Percentiles rank a stretch among this genome's conserved stretches.
phyloP scores from a whole-genome alignment of 345 rosid species.

The Acer campestre region DNA sequence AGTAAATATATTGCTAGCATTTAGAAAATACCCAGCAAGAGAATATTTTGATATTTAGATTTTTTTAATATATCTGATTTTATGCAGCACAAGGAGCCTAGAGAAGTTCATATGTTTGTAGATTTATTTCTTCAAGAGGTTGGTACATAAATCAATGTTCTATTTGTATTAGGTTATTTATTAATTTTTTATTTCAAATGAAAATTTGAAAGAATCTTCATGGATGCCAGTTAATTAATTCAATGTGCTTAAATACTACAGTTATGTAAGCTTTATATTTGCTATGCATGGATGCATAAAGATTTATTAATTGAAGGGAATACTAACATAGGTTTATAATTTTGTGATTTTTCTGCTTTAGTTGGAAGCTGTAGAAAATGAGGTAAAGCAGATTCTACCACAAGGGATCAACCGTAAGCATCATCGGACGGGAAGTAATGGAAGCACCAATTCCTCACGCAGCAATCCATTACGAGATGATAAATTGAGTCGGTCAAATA shows the following conservation, averaged over 20 bases:
- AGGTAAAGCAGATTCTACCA: conserved; percentile 87
- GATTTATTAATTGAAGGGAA: neutral
- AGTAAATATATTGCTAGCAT: conserved; percentile 11
- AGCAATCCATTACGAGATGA: conserved; percentile 87
- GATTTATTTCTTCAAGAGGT: conserved; percentile 97
- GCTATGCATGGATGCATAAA: conserved; percentile 3
- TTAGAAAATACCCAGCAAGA: conserved; percentile 6
- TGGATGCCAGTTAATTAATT: conserved; percentile 10
- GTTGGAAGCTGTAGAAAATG: conserved; percentile 73
- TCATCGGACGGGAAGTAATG: conserved; percentile 89
- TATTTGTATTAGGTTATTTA: neutral
- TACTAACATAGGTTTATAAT: neutral
- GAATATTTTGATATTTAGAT: conserved; percentile 19
- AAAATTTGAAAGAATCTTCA: neutral
- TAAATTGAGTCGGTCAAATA: conserved; percentile 64
- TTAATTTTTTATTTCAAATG: neutral
- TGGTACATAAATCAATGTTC: conserved; percentile 18
- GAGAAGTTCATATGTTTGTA: conserved; percentile 98
- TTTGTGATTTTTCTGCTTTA: conserved; percentile 24
- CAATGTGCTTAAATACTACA: neutral
- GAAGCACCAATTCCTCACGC: conserved; percentile 84
- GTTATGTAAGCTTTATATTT: neutral
- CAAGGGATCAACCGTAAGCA: conserved; percentile 77
- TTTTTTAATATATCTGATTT: conserved; percentile 29
- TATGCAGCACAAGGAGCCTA: conserved; percentile 97